phyloP scores from a whole-genome alignment of 805 yeast species.

The Barnettozyma pratensis region DNA sequence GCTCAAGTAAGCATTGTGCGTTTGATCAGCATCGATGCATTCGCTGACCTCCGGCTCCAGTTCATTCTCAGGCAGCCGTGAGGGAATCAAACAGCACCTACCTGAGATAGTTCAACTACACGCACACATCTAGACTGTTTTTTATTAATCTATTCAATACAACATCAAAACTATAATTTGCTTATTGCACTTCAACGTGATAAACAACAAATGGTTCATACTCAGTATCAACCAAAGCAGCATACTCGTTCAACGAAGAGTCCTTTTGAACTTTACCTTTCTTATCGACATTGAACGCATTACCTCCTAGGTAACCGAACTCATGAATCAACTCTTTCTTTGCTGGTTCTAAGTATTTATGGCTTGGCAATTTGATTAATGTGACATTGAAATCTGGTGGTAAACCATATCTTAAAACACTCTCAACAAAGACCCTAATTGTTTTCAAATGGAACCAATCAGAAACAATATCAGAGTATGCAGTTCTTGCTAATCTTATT shows the following conservation, averaged over 20 bases:
- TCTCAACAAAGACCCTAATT: conserved; percentile 84
- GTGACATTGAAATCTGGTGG: conserved; percentile 82
- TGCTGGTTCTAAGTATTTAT: conserved; percentile 44
- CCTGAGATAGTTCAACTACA: background rate
- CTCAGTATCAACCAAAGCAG: conserved; percentile 88
- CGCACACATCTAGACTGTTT: background rate
- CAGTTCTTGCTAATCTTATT: conserved; percentile 77
- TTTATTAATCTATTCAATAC: background rate
- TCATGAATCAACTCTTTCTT: conserved; percentile 66
- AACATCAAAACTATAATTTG: background rate
- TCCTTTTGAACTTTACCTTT: conserved; percentile 64
- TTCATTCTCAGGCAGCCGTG: too few species aligned
- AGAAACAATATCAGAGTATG: conserved; percentile 81
- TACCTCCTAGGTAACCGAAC: conserved; percentile 89
- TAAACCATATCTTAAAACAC: conserved; percentile 91
- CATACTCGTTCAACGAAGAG: conserved; percentile 72
- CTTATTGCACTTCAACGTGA: conserved; percentile 39
- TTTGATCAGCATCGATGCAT: too few species aligned
- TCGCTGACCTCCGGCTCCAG: too few species aligned
- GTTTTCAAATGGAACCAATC: conserved; percentile 90
- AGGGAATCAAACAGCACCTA: background rate
- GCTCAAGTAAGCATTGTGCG: too few species aligned
- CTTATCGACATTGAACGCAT: conserved; percentile 68
- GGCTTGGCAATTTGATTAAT: conserved; percentile 40
- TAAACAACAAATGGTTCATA: conserved; percentile 95